Evolutionary conservation across 495 filamentous ascomycete genomes (phyloP).

Genomic region (Coniosporium apollinis): DNA sequence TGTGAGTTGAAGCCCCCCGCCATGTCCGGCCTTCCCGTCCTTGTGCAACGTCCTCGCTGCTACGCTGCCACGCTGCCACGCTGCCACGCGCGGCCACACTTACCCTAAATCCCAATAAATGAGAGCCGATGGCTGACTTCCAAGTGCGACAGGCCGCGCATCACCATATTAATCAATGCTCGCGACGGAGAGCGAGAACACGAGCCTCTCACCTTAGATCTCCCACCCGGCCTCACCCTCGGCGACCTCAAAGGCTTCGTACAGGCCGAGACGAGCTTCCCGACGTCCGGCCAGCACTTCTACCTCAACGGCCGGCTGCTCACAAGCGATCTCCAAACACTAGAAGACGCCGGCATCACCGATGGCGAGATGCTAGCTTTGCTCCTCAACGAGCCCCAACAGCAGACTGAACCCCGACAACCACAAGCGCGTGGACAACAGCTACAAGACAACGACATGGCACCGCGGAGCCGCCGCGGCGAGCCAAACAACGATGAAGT

Average conservation of each 20-base stretch:
- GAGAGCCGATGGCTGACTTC: not conserved
- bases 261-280: slow-evolving; percentile 42
- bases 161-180: slow-evolving; percentile 70
- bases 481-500: slow-evolving; percentile 36
- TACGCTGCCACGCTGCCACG: too few species aligned
- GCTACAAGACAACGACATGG: too few species aligned
- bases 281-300: slow-evolving; percentile 46
- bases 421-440: slow-evolving; percentile 20
- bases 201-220: slow-evolving; percentile 70
- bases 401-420: slow-evolving; percentile 9
- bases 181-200: slow-evolving; percentile 49
- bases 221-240: slow-evolving; percentile 69
- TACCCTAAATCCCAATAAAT: too few species aligned
- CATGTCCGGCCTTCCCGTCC: too few species aligned
- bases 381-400: slow-evolving; percentile 34
- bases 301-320: slow-evolving; percentile 84
- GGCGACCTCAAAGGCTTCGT: slow-evolving; percentile 76
- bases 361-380: slow-evolving; percentile 90
- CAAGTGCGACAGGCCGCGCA: slow-evolving; percentile 38
- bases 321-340: slow-evolving; percentile 54
- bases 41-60: too few species aligned
- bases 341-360: slow-evolving; percentile 63
- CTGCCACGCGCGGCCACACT: too few species aligned
- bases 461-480: slow-evolving; percentile 11
- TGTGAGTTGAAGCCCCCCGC: too few species aligned